phyloP scores from a whole-genome alignment of 768 basidiomycete genomes.

The Coprinopsis strossmayeri region DNA sequence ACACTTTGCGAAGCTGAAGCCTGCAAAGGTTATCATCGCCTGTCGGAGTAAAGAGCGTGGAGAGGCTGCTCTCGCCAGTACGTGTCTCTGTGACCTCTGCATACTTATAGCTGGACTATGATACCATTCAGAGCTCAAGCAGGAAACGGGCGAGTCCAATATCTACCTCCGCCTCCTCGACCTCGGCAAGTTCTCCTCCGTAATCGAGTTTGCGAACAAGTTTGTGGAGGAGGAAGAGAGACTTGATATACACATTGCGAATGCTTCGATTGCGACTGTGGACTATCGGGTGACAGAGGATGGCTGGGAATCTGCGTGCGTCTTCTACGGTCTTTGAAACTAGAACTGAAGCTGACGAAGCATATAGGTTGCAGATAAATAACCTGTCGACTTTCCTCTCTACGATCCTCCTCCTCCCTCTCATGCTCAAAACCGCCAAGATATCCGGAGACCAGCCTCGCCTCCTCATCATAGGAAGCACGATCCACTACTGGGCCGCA shows the following conservation, averaged over 20 bases:
- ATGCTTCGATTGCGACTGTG: slow-evolving; percentile 22
- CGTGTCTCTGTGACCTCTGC: slow-evolving; percentile 12
- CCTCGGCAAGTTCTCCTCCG: slow-evolving; percentile 32
- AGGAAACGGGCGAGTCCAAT: slow-evolving; percentile 25
- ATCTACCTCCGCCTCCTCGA: slow-evolving; percentile 37
- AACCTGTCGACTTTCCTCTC: no score
- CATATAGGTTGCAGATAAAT: no score
- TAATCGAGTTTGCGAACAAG: slow-evolving; percentile 30
- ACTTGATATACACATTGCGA: slow-evolving; percentile 38
- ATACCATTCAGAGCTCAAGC: slow-evolving; percentile 17
- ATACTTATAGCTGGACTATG: background rate
- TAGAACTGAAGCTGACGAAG: no score
- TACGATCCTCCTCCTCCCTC: no score
- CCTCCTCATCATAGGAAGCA: no score
- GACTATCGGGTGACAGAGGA: slow-evolving; percentile 28
- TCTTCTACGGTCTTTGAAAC: no score
- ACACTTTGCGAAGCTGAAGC: slow-evolving; percentile 40
- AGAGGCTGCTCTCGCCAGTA: slow-evolving; percentile 27
- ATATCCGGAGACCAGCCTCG: no score
- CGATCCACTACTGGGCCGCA: no score
- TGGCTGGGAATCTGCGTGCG: slow-evolving; percentile 36
- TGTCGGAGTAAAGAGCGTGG: slow-evolving; percentile 32
- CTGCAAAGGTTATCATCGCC: slow-evolving; percentile 30
- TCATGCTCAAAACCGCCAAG: no score
- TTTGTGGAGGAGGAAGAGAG: slow-evolving; percentile 25